phyloP scores from a whole-genome alignment of 257 asterid genomes.

The Solanum chilense region DNA sequence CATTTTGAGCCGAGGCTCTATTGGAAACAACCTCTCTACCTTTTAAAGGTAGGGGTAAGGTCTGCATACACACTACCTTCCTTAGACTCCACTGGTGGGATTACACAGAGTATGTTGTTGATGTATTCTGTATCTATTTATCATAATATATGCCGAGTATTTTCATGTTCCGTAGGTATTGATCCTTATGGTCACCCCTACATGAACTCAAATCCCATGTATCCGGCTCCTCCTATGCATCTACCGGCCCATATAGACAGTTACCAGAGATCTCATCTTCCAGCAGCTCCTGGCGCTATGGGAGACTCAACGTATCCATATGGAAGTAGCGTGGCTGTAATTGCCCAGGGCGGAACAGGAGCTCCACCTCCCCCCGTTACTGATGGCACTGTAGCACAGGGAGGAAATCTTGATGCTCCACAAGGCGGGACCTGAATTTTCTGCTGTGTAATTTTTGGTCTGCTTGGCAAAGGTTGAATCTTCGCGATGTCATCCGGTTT shows the following conservation, averaged over 20 bases:
- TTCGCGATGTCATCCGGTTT: not conserved
- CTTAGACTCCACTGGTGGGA: not conserved
- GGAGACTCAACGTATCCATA: constrained; percentile 25
- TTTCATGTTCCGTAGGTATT: constrained; percentile 27
- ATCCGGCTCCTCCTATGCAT: constrained; percentile 20
- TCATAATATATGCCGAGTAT: not conserved
- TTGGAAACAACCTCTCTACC: not conserved
- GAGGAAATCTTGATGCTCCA: constrained; percentile 24
- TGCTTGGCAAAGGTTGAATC: not conserved
- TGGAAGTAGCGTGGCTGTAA: constrained; percentile 12
- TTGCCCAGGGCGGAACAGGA: constrained; percentile 8
- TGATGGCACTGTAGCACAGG: constrained; percentile 17
- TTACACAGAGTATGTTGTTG: too few species aligned
- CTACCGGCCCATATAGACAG: constrained; percentile 16
- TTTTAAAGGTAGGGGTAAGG: not conserved
- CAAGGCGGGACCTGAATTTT: constrained; percentile 19
- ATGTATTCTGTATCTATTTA: not conserved
- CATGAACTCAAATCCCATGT: constrained; percentile 16
- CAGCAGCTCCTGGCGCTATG: constrained; percentile 9
- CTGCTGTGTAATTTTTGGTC: not conserved
- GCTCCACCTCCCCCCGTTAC: not conserved
- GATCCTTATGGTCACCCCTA: constrained; percentile 9
- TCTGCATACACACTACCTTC: not conserved
- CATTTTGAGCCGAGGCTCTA: not conserved
- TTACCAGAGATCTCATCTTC: constrained; percentile 17